Conservation (phyloP, 2,329 filamentous ascomycete species). For the Thelonectria olida region DNA sequence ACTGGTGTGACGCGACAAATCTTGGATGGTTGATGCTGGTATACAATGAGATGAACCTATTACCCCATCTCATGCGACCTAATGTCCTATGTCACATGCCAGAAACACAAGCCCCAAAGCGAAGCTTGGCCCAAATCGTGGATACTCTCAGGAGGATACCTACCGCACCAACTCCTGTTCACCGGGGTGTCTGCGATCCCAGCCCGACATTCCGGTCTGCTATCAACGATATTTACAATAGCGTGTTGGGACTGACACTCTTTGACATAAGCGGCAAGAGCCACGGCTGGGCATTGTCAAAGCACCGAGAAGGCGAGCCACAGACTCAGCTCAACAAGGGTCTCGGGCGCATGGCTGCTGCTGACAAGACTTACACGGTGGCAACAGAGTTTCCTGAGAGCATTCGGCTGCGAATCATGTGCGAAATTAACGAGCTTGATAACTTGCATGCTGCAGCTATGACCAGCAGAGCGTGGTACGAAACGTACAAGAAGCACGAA, state of each 20-base stretch:
- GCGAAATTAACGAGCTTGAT: constrained; percentile 49
- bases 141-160: constrained; percentile 54
- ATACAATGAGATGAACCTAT: constrained; percentile 56
- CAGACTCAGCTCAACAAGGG: constrained; percentile 45
- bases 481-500: constrained; percentile 56
- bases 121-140: constrained; percentile 57
- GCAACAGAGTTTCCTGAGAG: constrained; percentile 47
- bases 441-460: constrained; percentile 55
- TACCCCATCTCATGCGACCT: constrained; percentile 51
- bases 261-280: constrained; percentile 58
- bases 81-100: constrained; percentile 37
- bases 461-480: constrained; percentile 54
- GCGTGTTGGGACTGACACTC: constrained; percentile 58
- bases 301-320: constrained; percentile 47
- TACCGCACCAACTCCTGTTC: constrained; percentile 52
- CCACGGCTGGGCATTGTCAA: constrained; percentile 60
- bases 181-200: constrained; percentile 59
- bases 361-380: constrained; percentile 44
- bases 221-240: constrained; percentile 61
- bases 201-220: constrained; percentile 56
- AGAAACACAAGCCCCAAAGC: constrained; percentile 38
- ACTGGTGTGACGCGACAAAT: constrained; percentile 61
- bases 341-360: constrained; percentile 44
- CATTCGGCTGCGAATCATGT: constrained; percentile 52
- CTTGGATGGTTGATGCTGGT: constrained; percentile 64